A percentile compares a stretch with the other conserved stretches of the same genome.
phyloP scores from a whole-genome alignment of 2,329 filamentous ascomycete genomes.

The Exophiala lecanii-corni region DNA sequence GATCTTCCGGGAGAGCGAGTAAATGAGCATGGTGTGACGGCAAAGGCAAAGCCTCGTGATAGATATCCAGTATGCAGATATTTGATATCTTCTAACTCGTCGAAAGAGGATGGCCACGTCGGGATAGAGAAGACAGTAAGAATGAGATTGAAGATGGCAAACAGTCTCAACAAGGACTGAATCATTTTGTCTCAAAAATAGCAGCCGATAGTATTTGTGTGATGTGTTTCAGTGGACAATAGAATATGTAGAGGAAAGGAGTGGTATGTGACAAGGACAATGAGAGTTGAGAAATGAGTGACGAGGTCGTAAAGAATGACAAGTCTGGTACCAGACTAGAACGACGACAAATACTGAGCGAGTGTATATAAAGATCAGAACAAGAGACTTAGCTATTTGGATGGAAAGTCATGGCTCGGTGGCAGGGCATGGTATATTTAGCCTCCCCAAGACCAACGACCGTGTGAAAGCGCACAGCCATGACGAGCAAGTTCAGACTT shows the following conservation, averaged over 20 bases:
- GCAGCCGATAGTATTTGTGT: neutral
- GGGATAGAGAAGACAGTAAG: slow-evolving; percentile 28
- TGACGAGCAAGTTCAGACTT: too few relatives aligned
- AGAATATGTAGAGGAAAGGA: neutral
- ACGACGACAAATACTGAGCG: neutral
- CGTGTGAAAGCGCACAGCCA: too few relatives aligned
- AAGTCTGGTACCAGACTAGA: neutral
- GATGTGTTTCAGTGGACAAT: neutral
- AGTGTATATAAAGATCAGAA: neutral
- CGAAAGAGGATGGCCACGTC: slow-evolving; percentile 57
- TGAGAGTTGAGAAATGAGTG: neutral
- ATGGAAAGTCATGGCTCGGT: neutral
- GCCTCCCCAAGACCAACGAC: too few relatives aligned
- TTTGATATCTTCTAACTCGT: slow-evolving; percentile 62
- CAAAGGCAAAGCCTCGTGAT: slow-evolving; percentile 52
- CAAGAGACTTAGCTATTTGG: neutral
- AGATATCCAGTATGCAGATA: slow-evolving; percentile 54
- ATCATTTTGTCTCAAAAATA: neutral
- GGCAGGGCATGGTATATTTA: neutral
- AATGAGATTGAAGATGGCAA: neutral
- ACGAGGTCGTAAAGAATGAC: neutral
- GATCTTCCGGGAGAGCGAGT: slow-evolving; percentile 9
- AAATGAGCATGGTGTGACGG: slow-evolving; percentile 52
- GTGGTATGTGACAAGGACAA: too few relatives aligned
- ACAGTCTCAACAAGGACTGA: neutral